Conservation (phyloP, 73 alveolate species). For the Breviolum minutum region DNA sequence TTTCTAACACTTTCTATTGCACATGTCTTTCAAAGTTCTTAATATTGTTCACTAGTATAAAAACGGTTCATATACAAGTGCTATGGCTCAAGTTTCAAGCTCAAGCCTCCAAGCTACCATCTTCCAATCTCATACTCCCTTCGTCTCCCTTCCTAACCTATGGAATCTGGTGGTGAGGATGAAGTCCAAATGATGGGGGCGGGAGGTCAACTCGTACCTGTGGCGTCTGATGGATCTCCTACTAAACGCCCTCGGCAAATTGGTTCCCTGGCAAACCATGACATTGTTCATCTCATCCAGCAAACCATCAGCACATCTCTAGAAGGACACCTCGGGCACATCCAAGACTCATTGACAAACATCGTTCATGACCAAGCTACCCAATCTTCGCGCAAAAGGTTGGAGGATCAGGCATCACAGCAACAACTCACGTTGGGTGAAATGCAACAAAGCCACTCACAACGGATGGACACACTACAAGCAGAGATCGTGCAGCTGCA, state of each 20-base stretch:
- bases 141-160: too few species aligned
- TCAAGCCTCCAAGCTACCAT: too few species aligned
- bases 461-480: too few species aligned
- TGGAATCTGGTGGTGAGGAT: too few species aligned
- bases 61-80: too few species aligned
- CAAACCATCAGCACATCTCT: not conserved
- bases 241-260: not conserved
- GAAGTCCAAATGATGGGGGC: too few species aligned
- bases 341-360: not conserved
- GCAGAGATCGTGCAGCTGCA: not conserved
- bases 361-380: not conserved
- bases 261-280: not conserved
- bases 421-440: not conserved
- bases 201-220: too few species aligned
- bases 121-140: too few species aligned
- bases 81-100: too few species aligned
- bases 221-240: constrained; percentile 6
- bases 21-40: too few species aligned
- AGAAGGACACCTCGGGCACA: not conserved
- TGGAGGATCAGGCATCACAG: not conserved
- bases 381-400: not conserved
- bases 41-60: too few species aligned
- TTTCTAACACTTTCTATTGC: too few species aligned
- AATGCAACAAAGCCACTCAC: not conserved
- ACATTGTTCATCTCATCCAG: not conserved